A percentile compares a stretch with the other conserved stretches of the same genome.
Evolutionary conservation across 2,329 filamentous ascomycete genomes (phyloP).

Genomic region (Fusarium chaquense): DNA sequence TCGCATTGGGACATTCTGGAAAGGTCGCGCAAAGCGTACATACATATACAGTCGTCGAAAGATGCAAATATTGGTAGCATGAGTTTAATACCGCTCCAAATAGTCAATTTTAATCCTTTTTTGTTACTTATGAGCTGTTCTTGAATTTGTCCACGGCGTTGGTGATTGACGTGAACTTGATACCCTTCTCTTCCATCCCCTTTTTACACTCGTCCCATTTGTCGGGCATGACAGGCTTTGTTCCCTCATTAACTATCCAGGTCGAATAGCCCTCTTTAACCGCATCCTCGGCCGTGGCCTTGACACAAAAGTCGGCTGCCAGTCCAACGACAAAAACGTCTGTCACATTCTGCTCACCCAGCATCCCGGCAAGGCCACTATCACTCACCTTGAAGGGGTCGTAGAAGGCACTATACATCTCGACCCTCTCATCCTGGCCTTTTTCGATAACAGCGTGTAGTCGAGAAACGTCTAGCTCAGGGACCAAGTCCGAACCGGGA

Average conservation of each 20-base stretch:
- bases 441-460: slow-evolving; percentile 81
- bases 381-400: slow-evolving; percentile 78
- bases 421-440: slow-evolving; percentile 77
- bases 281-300: slow-evolving; percentile 83
- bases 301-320: slow-evolving; percentile 91
- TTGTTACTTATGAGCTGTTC: slow-evolving; percentile 17
- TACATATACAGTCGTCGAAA: slow-evolving; percentile 37
- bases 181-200: slow-evolving; percentile 69
- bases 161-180: slow-evolving; percentile 67
- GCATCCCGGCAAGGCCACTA: slow-evolving; percentile 69
- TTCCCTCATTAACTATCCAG: slow-evolving; percentile 82
- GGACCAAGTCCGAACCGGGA: slow-evolving; percentile 77
- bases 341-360: slow-evolving; percentile 72
- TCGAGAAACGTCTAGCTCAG: slow-evolving; percentile 71
- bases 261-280: slow-evolving; percentile 79
- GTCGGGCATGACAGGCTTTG: slow-evolving; percentile 75
- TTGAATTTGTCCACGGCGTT: slow-evolving; percentile 43
- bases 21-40: slow-evolving; percentile 42
- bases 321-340: slow-evolving; percentile 89
- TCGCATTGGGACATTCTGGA: slow-evolving; percentile 48
- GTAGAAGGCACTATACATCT: slow-evolving; percentile 95
- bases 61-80: slow-evolving; percentile 33
- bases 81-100: slow-evolving; percentile 30
- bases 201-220: slow-evolving; percentile 67
- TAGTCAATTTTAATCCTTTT: slow-evolving; percentile 39